Percentiles rank a stretch among this genome's conserved stretches.
Conservation (phyloP, 2,329 filamentous ascomycete species). For the Diaporthe australafricana region DNA sequence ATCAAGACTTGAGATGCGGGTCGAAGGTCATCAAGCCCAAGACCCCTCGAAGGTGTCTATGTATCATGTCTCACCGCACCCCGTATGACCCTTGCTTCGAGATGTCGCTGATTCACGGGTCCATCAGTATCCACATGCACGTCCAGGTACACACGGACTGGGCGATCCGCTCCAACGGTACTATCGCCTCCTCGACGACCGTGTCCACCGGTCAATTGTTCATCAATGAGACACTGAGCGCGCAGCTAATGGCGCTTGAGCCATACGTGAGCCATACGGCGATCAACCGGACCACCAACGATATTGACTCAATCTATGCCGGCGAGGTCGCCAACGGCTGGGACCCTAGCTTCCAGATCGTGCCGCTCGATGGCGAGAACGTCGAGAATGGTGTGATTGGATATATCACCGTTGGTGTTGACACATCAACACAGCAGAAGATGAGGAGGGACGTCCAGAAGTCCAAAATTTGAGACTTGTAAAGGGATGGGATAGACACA, state of each 20-base stretch:
- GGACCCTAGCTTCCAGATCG: constrained; percentile 46
- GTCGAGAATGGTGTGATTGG: constrained; percentile 49
- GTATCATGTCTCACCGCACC: constrained; percentile 1
- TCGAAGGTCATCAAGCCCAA: not conserved
- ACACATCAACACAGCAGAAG: constrained; percentile 37
- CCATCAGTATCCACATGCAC: constrained; percentile 41
- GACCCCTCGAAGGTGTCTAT: not conserved
- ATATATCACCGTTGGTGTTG: constrained; percentile 51
- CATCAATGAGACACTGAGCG: constrained; percentile 44
- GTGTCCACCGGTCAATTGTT: constrained; percentile 49
- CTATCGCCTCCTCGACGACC: constrained; percentile 40
- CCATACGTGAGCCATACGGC: constrained; percentile 48
- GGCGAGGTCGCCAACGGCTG: constrained; percentile 42
- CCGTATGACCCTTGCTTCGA: not conserved
- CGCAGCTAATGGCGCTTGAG: constrained; percentile 48
- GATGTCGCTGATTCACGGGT: not conserved
- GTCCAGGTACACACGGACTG: constrained; percentile 41
- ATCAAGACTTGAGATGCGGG: not conserved
- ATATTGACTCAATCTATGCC: constrained; percentile 39
- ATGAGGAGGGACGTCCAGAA: constrained; percentile 9
- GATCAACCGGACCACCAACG: constrained; percentile 51
- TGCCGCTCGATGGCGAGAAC: constrained; percentile 48
- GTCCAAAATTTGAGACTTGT: not conserved
- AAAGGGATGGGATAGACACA: too few species aligned
- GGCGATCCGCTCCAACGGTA: constrained; percentile 38